Evolutionary conservation across 1,139 yeast genomes (phyloP).

Genomic region (Blastobotrys aristatus): DNA sequence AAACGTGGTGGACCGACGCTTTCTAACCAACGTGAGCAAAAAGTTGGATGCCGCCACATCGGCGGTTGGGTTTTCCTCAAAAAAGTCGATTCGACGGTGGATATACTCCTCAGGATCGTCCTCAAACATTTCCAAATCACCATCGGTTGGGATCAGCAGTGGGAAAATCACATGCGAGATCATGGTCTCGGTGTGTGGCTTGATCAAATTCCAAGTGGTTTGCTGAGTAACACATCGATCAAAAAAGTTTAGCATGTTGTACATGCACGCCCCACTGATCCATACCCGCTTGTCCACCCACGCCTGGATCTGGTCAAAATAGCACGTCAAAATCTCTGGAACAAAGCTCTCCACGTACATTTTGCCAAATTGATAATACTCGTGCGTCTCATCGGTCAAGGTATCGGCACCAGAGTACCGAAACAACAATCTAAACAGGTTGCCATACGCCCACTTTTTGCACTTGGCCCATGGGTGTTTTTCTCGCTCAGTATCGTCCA

Average conservation of each 20-base stretch:
- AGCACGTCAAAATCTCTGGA: conserved; percentile 65
- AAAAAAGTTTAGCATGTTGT: conserved; percentile 61
- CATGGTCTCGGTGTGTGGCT: conserved; percentile 63
- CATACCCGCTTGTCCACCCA: conserved; percentile 68
- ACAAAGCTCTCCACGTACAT: conserved; percentile 46
- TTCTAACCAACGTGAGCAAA: conserved; percentile 62
- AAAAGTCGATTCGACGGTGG: conserved; percentile 68
- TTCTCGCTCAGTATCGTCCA: conserved; percentile 47
- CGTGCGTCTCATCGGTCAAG: conserved; percentile 31
- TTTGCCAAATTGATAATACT: conserved; percentile 34
- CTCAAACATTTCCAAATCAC: conserved; percentile 69
- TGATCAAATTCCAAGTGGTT: conserved; percentile 62
- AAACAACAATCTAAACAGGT: conserved; percentile 65
- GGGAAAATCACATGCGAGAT: conserved; percentile 77
- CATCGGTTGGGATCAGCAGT: conserved; percentile 64
- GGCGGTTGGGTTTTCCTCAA: conserved; percentile 67
- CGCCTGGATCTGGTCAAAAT: conserved; percentile 59
- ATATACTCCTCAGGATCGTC: conserved; percentile 90
- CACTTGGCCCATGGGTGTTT: conserved; percentile 63
- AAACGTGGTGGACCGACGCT: conserved; percentile 54
- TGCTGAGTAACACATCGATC: conserved; percentile 68
- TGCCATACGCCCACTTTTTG: conserved; percentile 88
- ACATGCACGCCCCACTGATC: conserved; percentile 64
- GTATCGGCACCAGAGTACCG: conserved; percentile 54
- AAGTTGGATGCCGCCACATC: conserved; percentile 82